Percentiles rank a stretch among this genome's conserved stretches.
phyloP scores from a whole-genome alignment of 805 yeast species.

The Crinitomyces ghanaensis region DNA sequence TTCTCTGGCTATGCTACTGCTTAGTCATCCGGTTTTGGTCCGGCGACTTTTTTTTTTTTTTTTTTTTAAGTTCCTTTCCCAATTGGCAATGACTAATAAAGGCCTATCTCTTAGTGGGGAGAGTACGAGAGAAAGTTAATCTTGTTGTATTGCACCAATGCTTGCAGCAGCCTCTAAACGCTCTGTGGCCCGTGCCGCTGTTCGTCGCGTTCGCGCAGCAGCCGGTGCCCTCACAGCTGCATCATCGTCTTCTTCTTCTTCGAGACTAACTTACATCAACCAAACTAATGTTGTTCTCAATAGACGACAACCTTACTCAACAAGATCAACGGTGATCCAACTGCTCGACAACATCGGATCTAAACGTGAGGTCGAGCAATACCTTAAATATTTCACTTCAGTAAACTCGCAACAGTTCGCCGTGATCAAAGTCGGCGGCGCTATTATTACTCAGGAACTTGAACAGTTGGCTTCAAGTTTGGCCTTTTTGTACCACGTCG shows the following conservation, averaged over 20 bases:
- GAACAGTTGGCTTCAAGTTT: slow-evolving; percentile 90
- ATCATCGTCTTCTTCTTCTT: too few relatives aligned
- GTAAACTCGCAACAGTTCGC: slow-evolving; percentile 86
- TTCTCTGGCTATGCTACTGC: not conserved
- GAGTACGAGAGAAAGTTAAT: too few relatives aligned
- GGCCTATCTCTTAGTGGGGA: too few relatives aligned
- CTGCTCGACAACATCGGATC: slow-evolving; percentile 92
- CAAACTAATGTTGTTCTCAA: too few relatives aligned
- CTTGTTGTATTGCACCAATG: too few relatives aligned
- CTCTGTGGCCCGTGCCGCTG: slow-evolving; percentile 2
- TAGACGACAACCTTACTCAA: slow-evolving; percentile 29
- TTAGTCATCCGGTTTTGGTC: too few relatives aligned
- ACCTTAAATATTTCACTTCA: slow-evolving; percentile 89
- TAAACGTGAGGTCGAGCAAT: slow-evolving; percentile 96
- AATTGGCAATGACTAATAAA: too few relatives aligned
- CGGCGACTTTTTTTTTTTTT: too few relatives aligned
- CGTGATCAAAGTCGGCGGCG: slow-evolving; percentile 98
- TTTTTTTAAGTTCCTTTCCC: too few relatives aligned
- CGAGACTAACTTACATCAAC: too few relatives aligned
- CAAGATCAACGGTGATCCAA: slow-evolving; percentile 93
- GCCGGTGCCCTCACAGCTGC: too few relatives aligned
- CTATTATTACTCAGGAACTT: slow-evolving; percentile 89
- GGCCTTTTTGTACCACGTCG: slow-evolving; percentile 94
- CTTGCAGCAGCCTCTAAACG: too few relatives aligned
- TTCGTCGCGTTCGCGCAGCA: slow-evolving; percentile 1